Evolutionary conservation across 2,329 filamentous ascomycete genomes (phyloP), one percentile per base, ranked within the genome.

Genomic region (Xylaria sp.): DNA sequence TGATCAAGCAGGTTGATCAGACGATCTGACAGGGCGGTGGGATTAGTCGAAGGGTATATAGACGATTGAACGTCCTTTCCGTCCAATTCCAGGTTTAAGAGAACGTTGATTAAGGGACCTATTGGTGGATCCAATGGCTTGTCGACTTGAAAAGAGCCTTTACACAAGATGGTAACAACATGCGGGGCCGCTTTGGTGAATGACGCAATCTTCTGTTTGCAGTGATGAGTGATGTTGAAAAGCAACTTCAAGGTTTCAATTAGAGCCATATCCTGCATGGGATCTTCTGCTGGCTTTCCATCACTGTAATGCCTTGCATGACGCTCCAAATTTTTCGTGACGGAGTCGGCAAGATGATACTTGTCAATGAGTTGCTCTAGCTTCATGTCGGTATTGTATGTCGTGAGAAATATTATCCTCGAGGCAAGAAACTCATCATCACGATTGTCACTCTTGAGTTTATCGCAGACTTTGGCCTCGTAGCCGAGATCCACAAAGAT

Each of bases 381-480:
- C 76, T 93, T 84, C 70, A 92, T 80, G n/a, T 86, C 88, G 13
- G 92, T 91, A 69, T 88, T 88, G 79, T 97, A 97, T 0, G 94
- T 97, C 39, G 90, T 88, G 12, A 96, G 85, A 75, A 97, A 94
- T 18, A 97, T 82, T 52, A 97, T 89, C 62, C 94, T 88, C n/a
- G 91, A 91, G 68, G 87, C 82, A 1, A 98, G 85, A 79, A 98
- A 98, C 77, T 98, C 94, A 74, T 97, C 91, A 70, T 98, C 94
- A 64, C 88, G 86, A 74, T 85, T 90, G 70, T 94, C 91, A 66
- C 86, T 90, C 85, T 91, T 91, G 51, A 97, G 86, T 71, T 87
- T 89, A 65, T 88, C 85, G 67, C 93, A 94, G 20, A 91, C 89
- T 74, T 90, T 91, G 18, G 85, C 82, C 49, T 88, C 88, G 76